Base-by-base conservation (phyloP, 306 rosid genomes). In the Trichosanthes cucumerina region DNA sequence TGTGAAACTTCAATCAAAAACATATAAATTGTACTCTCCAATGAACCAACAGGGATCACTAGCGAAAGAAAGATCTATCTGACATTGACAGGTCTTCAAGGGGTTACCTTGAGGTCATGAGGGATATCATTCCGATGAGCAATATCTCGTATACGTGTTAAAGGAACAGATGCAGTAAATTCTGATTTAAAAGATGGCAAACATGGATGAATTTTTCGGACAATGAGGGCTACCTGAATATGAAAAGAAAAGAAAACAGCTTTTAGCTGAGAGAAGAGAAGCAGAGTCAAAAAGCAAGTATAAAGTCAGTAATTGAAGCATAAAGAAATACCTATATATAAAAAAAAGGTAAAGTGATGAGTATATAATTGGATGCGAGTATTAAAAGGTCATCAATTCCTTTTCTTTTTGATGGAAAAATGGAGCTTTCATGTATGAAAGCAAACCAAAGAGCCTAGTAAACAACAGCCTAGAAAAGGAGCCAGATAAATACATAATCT, bases 111-210 rank as follows among this genome's bases (percentile, higher is more conserved):
- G 86, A 95, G 80, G 74, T 95, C 99, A 81, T 84, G 95, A 75
- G 99, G 99, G 52, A 95, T 92, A 89, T 95, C 99, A 84, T 87
- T 88, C 80, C 97, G 88, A 80, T 95, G 99, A 85, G 99, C 99
- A 89, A 95, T 92, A 83, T 95, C 99, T 85, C 99, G 88, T 80
- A 95, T 95, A 79, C 99, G 91, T 77, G 97, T 95, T 68, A 95
- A 83, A 72, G 99, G 97, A 73, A 95, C 99, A 80, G 99, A 92
- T 56, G 99, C 97, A 74, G 99, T 95, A 83, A 95, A 95, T 85
- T 95, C 99, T 58, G 99, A 96, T 86, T 95, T 95, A 85, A 95
- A 92, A 83, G 99, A 95, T 77, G 97, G 99, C 71, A 95, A 83
- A 86, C 97, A 95, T 52, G 97, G 97, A 86, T 95, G 99, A 79